Evolutionary conservation across 2,329 filamentous ascomycete species (phyloP).

Genomic region (Fusarium mexicanum): DNA sequence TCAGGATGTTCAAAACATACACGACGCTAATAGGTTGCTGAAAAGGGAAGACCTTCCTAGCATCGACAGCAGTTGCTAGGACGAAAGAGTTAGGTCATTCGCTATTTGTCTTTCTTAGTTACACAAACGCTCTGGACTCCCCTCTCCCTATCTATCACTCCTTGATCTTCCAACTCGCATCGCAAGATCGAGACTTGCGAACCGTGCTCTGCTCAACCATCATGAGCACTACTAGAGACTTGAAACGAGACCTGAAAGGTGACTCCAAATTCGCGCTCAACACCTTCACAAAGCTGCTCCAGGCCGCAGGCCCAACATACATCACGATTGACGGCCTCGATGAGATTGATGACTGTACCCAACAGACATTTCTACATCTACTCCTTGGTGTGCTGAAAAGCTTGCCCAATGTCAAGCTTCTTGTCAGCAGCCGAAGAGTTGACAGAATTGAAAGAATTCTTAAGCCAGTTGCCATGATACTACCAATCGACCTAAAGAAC

Average conservation of each 20-base stretch:
- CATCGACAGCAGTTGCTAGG: neutral
- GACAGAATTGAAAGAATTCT: neutral
- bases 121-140: neutral
- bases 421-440: neutral
- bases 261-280: neutral
- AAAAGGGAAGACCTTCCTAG: neutral
- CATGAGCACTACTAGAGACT: neutral
- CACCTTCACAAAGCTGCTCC: neutral
- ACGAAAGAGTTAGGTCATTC: neutral
- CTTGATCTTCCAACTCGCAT: neutral
- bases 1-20: neutral
- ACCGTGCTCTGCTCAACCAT: neutral
- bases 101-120: neutral
- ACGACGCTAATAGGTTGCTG: fast-evolving
- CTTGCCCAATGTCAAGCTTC: neutral
- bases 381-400: neutral
- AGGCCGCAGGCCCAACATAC: neutral
- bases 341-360: neutral
- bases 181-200: neutral
- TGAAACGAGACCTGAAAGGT: neutral
- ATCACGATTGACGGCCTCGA: neutral
- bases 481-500: neutral
- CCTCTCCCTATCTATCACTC: neutral
- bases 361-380: neutral
- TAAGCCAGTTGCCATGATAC: neutral